phyloP scores from a whole-genome alignment of 139 green algal species.

The Auxenochlorella protothecoides region DNA sequence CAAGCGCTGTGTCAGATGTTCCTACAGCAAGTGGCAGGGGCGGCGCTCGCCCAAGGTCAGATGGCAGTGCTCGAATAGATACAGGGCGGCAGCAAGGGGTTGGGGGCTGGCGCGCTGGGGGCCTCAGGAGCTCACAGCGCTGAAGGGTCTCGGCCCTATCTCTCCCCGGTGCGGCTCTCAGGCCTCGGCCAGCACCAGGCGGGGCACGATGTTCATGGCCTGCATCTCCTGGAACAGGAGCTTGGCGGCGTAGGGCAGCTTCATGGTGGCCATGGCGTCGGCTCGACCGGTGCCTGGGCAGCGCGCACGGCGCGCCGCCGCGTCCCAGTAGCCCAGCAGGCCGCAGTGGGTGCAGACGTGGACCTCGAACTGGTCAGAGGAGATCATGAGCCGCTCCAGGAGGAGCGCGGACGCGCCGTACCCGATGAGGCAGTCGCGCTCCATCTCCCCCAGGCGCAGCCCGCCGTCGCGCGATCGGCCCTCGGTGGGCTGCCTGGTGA shows the following conservation, averaged over 20 bases:
- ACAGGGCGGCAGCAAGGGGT: not conserved
- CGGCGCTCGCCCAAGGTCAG: too few species aligned
- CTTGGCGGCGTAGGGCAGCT: constrained; percentile 95
- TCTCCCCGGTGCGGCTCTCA: constrained; percentile 1
- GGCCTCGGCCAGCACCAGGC: constrained; percentile 58
- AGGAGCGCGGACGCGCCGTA: constrained; percentile 87
- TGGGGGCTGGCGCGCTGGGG: too few species aligned
- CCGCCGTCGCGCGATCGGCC: constrained; percentile 85
- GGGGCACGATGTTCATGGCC: constrained; percentile 89
- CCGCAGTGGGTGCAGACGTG: constrained; percentile 93
- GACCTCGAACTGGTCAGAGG: constrained; percentile 84
- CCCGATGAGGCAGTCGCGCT: constrained; percentile 95
- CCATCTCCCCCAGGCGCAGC: constrained; percentile 92
- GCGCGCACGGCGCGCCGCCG: constrained; percentile 44
- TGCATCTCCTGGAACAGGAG: constrained; percentile 94
- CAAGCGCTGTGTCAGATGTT: not conserved
- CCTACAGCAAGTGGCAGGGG: not conserved
- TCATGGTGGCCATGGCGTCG: constrained; percentile 57
- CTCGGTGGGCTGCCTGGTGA: constrained; percentile 96
- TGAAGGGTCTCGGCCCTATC: not conserved
- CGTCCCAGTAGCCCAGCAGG: constrained; percentile 86
- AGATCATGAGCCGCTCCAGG: constrained; percentile 97
- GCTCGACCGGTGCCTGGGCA: constrained; percentile 42
- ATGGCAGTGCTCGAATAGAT: not conserved
- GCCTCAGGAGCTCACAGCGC: not conserved